Evolutionary conservation across 129 eudicot genomes (phyloP), one percentile per base, ranked within the genome.

Genomic region (Arctium lappa): DNA sequence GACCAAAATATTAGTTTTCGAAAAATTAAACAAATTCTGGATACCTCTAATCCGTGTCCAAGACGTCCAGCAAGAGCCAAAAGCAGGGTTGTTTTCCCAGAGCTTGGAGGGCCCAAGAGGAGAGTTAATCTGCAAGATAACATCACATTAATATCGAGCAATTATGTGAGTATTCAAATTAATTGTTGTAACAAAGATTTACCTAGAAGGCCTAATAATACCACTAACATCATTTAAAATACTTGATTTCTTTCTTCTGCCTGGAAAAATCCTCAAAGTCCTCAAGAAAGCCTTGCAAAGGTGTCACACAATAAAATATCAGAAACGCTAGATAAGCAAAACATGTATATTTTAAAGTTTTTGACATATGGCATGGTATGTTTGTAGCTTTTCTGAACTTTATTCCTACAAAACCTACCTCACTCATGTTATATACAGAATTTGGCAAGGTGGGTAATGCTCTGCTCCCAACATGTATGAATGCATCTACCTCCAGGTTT

Each of bases 71-170:
- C 96, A 75, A 94, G 98, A 83, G 98, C 97, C 89, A 94, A 87
- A 63, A 94, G 97, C 81, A 94, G 80, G 8, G 97, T 92, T 1
- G 98, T 94, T 86, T 94, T 94, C 13, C 98, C 98, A 11, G 98
- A 94, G 88, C 97, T 89, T 82, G 98, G 98, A 76, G 98, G 97
- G 1, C 98, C 98, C 89, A 94, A 85, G 77, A 94, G 96, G 75
- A 94, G 89, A 72, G 98, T 92, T 89, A 94, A 82, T 80, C 98
- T 94, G 79, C 73, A 87, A 60, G 73, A 40, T 69, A 82, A 77
- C 42, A 37, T 65, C 78, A 76, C 16, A n/a, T 65, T 48, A 39
- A 29, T 48, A 1, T 27, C 53, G 62, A 62, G 53, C n/a, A 60
- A 69, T 13, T 27, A 39, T 75, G 74, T 34, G 31, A 71, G 73